Conservation (phyloP, 2,329 filamentous ascomycete genomes). For the Paraphoma sp. region DNA sequence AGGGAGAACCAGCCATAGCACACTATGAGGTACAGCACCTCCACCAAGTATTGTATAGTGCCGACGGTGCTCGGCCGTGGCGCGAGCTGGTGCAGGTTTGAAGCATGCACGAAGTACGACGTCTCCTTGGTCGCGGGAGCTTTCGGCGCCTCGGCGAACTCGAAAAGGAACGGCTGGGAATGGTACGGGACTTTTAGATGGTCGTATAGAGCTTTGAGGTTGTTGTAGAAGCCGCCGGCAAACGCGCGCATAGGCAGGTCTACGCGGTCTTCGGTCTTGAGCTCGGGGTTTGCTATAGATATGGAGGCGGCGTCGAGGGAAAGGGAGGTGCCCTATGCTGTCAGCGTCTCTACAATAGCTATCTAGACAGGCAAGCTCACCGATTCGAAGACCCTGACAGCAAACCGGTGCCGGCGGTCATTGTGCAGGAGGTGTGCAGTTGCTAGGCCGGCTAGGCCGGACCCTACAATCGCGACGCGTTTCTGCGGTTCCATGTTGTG, state of each 20-base stretch:
- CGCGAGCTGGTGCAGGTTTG: conserved; percentile 60
- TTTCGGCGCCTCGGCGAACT: conserved; percentile 50
- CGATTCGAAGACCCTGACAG: conserved; percentile 55
- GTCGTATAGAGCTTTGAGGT: conserved; percentile 64
- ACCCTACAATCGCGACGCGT: conserved; percentile 55
- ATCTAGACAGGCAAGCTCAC: conserved; percentile 33
- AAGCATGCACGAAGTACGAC: conserved; percentile 61
- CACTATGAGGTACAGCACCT: conserved; percentile 54
- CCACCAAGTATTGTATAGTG: conserved; percentile 50
- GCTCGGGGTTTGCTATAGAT: conserved; percentile 40
- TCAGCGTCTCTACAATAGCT: neutral
- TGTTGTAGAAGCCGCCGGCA: conserved; percentile 61
- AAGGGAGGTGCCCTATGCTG: conserved; percentile 49
- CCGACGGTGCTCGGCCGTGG: conserved; percentile 48
- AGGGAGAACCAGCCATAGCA: conserved; percentile 63
- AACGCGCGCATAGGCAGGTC: conserved; percentile 62
- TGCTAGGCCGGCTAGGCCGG: conserved; percentile 58
- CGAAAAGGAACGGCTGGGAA: conserved; percentile 61
- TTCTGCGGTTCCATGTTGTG: conserved; percentile 13
- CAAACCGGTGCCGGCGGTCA: conserved; percentile 50
- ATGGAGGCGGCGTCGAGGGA: conserved; percentile 56
- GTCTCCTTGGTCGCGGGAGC: conserved; percentile 5
- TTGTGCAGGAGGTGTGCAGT: conserved; percentile 54
- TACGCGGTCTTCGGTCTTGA: conserved; percentile 42
- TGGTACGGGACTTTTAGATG: conserved; percentile 60